phyloP scores from a whole-genome alignment of 129 eudicot species.

The Glebionis coronaria region DNA sequence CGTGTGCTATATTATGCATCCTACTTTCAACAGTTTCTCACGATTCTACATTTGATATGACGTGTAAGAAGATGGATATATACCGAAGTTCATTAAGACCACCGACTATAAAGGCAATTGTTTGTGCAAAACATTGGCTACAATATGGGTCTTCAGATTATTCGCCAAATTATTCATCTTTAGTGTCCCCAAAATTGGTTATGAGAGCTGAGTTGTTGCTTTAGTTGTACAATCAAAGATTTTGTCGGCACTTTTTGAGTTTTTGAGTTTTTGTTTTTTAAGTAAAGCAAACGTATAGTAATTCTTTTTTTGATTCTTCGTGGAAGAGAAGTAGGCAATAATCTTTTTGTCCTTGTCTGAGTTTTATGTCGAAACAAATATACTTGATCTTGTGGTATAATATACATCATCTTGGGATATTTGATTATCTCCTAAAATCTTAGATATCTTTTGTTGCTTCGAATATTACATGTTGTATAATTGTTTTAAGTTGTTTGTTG shows the following conservation, averaged over 20 bases:
- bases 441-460: constrained; percentile 7
- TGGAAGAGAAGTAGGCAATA: constrained; percentile 17
- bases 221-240: constrained; percentile 4
- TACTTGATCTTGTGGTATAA: constrained; percentile 28
- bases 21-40: constrained; percentile 55
- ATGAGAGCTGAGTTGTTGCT: constrained; percentile 38
- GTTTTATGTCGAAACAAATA: constrained; percentile 18
- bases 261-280: neutral
- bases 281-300: constrained; percentile 4
- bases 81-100: constrained; percentile 53
- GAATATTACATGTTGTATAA: neutral
- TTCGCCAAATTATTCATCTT: constrained; percentile 14
- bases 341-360: constrained; percentile 18
- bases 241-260: constrained; percentile 13
- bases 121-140: constrained; percentile 92
- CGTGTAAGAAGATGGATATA: constrained; percentile 54
- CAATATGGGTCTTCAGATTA: constrained; percentile 38
- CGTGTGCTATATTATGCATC: constrained; percentile 63
- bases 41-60: constrained; percentile 60
- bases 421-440: constrained; percentile 9
- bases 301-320: constrained; percentile 4
- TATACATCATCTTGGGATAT: constrained; percentile 33
- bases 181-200: constrained; percentile 19
- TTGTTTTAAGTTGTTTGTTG: no score
- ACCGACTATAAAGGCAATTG: constrained; percentile 52